Base-by-base conservation (phyloP, 805 yeast genomes). In the Tetrapisispora taiwanensis region DNA sequence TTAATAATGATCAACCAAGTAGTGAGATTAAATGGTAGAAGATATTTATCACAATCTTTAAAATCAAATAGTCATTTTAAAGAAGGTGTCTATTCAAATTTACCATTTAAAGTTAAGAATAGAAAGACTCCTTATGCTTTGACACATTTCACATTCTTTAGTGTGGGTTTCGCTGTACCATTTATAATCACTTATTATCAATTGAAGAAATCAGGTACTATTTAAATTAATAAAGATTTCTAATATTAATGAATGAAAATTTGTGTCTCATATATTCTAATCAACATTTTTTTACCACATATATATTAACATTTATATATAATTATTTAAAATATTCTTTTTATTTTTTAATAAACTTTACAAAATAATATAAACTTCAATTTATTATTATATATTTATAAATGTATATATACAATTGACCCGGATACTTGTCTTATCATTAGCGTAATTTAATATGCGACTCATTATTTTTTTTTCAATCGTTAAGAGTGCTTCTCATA, bases 91-190 rank as follows among this genome's bases (percentile, higher is more conserved):
- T 92, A 92, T 81, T 73, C 83, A 60, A 90, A 92, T 78, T 63
- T 90, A 52, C 98, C 98, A 53, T 92, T 90, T 79, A 79, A 79
- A 75, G 95, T 90, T 51, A 88, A 87, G 76, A 74, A 81, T 78
- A 88, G 95, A 76, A 84, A 79, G 72, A 75, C 90, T 53, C 97
- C 97, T 54, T 88, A 76, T 66, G 85, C 80, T 54, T 71, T 87
- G 43, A 74, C 82, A 53, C 95, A 83, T 74, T 82, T 84, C 74
- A 78, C 88, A 43, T 82, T 79, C 71, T 73, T 82, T 53, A 78
- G 83, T 64, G 60, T 78, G 36, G 90, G 87, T 48, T 73, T 79
- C 51, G 75, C 78, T 49, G 70, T 81, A 46, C 97, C 97, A 62
- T 83, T 86, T 73, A 72, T 83, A 60, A 78, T 88, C 45, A 71